Base-by-base conservation (phyloP, 805 yeast species). In the Ogataea saltuana region DNA sequence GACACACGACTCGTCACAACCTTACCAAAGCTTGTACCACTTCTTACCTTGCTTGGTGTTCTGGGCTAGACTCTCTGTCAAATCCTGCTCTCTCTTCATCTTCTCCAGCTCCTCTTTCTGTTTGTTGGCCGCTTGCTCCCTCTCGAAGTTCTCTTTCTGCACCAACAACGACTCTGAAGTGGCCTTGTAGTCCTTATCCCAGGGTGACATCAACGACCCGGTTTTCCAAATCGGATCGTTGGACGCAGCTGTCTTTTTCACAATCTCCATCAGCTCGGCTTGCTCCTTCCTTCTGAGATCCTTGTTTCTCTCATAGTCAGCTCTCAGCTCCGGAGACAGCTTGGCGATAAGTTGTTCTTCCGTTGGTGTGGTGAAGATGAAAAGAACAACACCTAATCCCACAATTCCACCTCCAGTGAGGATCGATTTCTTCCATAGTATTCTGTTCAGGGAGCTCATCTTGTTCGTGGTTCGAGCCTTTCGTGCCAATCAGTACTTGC, bases 171-270 rank as follows among this genome's bases (percentile, higher is more conserved):
- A 63, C 54, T 45, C 72, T 16, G 68, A 61, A 4, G 60, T 46
- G 10, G 56, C 52, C 31, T 43, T 44, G 43, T 49, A 46, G 35
- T 76, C 73, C 44, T 73, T 58, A 41, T 76, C 91, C 76, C 85
- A 84, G 0, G 95, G 93, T 1, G 83, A 75, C 33, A 70, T 67
- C 28, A 86, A 74, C 1, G 80, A 69, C 0, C 90, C 95, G 0
- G 95, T 80, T 59, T 76, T 83, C 95, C 95, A 86, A 37, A 85
- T 79, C 0, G 95, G 95, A 43, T 85, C 88, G 51, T 81, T 72
- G 12, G 88, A 81, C 1, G 75, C 71, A 2, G 88, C 65, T 0
- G 93, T 85, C 48, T 74, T 58, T 44, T 75, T 69, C 1, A 79
- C 90, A 19, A 84, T 79, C 49, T 76, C 77, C 76, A 84, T 83